A percentile compares a stretch with the other conserved stretches of the same genome.
These are phyloP conservation scores for Lichtheimia ramosa DNA, from an alignment of 371 early-diverging fungal species.

Conservation along the genomic window DNA sequence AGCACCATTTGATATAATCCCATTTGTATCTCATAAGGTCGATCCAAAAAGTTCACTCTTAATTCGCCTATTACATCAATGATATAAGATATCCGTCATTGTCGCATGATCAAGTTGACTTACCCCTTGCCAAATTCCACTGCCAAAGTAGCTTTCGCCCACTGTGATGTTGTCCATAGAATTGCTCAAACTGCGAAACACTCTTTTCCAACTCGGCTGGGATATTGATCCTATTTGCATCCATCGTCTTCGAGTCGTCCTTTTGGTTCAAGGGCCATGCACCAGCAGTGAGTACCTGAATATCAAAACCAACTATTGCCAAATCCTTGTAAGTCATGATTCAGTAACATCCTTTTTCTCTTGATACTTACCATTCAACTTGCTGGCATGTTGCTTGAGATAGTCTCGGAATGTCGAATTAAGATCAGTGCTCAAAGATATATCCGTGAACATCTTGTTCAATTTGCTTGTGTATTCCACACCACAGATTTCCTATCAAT, in stretches of 20 bases:
- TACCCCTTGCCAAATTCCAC: constrained; percentile 82
- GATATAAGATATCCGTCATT: background rate
- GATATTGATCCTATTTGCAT: constrained; percentile 51
- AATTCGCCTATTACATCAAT: constrained; percentile 63
- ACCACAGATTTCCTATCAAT: constrained; percentile 80
- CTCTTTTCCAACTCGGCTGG: constrained; percentile 74
- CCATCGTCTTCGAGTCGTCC: constrained; percentile 45
- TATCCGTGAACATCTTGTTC: constrained; percentile 92
- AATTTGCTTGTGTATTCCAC: constrained; percentile 91
- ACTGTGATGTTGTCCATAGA: constrained; percentile 71
- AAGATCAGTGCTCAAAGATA: constrained; percentile 83
- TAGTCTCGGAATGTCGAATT: constrained; percentile 49
- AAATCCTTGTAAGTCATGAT: background rate
- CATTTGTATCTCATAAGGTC: constrained; percentile 81
- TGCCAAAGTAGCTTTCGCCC: constrained; percentile 90
- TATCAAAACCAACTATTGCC: constrained; percentile 69
- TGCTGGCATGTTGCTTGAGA: constrained; percentile 36
- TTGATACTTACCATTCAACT: constrained; percentile 36
- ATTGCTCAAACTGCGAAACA: constrained; percentile 70
- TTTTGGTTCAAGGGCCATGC: constrained; percentile 85
- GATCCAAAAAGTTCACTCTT: constrained; percentile 63
- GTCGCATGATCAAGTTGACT: background rate
- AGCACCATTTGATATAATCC: constrained; percentile 79
- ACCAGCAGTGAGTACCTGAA: constrained; percentile 83
- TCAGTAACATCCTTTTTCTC: background rate